phyloP scores from a whole-genome alignment of 2,329 filamentous ascomycete species.

The Pseudogymnoascus sp. region DNA sequence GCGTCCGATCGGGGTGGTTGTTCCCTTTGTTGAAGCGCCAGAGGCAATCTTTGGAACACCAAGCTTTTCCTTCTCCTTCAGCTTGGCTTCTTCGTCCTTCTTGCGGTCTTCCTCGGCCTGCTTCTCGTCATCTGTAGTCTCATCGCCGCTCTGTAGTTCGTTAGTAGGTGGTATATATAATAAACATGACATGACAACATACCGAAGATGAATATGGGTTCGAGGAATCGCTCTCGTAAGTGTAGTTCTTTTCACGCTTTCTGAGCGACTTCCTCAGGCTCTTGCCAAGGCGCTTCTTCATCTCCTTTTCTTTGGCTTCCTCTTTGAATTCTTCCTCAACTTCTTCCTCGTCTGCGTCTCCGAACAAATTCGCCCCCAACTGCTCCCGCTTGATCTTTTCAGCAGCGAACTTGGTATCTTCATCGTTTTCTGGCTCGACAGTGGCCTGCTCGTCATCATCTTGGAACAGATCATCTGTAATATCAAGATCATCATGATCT shows the following conservation, averaged over 20 bases:
- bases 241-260: slow-evolving; percentile 76
- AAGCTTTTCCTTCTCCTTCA: slow-evolving; percentile 43
- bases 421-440: slow-evolving; percentile 71
- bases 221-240: slow-evolving; percentile 65
- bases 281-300: slow-evolving; percentile 65
- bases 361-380: slow-evolving; percentile 78
- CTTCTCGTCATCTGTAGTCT: slow-evolving; percentile 42
- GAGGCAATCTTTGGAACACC: slow-evolving; percentile 33
- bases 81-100: slow-evolving; percentile 50
- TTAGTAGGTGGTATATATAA: slow-evolving; percentile 14
- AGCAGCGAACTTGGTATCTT: slow-evolving; percentile 65
- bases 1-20: slow-evolving; percentile 55
- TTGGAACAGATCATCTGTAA: slow-evolving; percentile 68
- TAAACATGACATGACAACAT: slow-evolving; percentile 19
- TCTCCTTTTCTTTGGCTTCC: slow-evolving; percentile 62
- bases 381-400: slow-evolving; percentile 71
- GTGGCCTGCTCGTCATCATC: slow-evolving; percentile 77
- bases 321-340: slow-evolving; percentile 64
- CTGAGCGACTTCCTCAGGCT: slow-evolving; percentile 70
- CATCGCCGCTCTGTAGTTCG: slow-evolving; percentile 39
- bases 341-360: slow-evolving; percentile 58
- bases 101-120: slow-evolving; percentile 57
- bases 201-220: slow-evolving; percentile 50
- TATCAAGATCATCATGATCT: slow-evolving; percentile 62
- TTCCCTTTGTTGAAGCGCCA: slow-evolving; percentile 60